A percentile compares a stretch with the other conserved stretches of the same genome.
These are phyloP conservation scores for Podospora tetraspora DNA, from an alignment of 495 filamentous ascomycete genomes.

Conservation along the genomic window DNA sequence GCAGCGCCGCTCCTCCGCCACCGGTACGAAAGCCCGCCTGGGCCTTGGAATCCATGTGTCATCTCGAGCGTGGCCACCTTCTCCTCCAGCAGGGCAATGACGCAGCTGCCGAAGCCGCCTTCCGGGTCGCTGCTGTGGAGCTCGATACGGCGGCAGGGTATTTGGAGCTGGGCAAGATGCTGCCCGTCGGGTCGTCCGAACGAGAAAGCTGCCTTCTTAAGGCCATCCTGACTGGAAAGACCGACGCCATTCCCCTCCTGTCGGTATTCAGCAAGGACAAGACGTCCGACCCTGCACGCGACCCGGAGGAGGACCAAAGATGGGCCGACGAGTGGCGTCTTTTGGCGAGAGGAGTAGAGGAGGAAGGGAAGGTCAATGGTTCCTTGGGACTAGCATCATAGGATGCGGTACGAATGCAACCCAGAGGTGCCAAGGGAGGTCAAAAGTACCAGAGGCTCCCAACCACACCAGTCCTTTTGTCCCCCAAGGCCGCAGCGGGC, in stretches of 20 bases:
- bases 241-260: slow-evolving; percentile 18
- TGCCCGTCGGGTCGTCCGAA: slow-evolving; percentile 17
- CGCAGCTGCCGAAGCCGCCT: slow-evolving; percentile 21
- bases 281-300: background rate
- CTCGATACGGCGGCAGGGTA: slow-evolving; percentile 25
- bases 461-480: background rate
- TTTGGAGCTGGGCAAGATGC: slow-evolving; percentile 24
- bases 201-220: slow-evolving; percentile 20
- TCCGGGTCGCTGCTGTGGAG: slow-evolving; percentile 23
- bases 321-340: slow-evolving; percentile 12
- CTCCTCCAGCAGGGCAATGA: slow-evolving; percentile 10
- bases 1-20: background rate
- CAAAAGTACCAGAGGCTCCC: background rate
- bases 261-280: background rate
- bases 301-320: background rate
- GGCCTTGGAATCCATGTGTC: slow-evolving; percentile 30
- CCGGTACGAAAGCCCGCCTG: slow-evolving; percentile 23
- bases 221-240: slow-evolving; percentile 27
- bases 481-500: background rate
- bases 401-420: background rate
- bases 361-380: background rate
- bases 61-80: slow-evolving; percentile 23
- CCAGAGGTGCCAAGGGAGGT: background rate
- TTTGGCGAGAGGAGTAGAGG: background rate
- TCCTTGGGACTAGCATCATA: background rate